Percentiles rank a stretch among this genome's conserved stretches.
Evolutionary conservation across 805 yeast genomes (phyloP).

Genomic region (Candida sonorensis): DNA sequence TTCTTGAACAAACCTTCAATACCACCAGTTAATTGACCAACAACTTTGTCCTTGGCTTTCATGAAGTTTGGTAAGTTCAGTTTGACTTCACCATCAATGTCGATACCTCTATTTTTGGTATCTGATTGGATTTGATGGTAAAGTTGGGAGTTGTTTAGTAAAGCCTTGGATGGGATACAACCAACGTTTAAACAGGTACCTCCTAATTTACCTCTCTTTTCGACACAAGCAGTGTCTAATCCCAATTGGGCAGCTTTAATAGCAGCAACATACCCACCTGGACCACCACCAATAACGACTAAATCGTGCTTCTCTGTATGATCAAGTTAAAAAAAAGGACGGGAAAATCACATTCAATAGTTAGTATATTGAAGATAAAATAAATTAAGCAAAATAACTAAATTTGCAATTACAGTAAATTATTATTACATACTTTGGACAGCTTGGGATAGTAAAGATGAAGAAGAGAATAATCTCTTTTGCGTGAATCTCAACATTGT

Average conservation of each 20-base stretch:
- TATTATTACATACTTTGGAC: slow-evolving; percentile 16
- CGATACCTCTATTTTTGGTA: slow-evolving; percentile 83
- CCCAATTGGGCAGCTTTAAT: slow-evolving; percentile 98
- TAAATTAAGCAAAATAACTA: neutral
- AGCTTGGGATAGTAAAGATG: slow-evolving; percentile 23
- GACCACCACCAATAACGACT: slow-evolving; percentile 97
- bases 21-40: slow-evolving; percentile 86
- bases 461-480: slow-evolving; percentile 26
- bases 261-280: slow-evolving; percentile 99
- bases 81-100: slow-evolving; percentile 59
- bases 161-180: slow-evolving; percentile 96
- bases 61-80: slow-evolving; percentile 76
- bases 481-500: slow-evolving; percentile 27
- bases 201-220: slow-evolving; percentile 92
- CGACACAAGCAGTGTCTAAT: slow-evolving; percentile 90
- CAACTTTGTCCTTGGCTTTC: slow-evolving; percentile 89
- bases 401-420: neutral
- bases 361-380: slow-evolving; percentile 7
- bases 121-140: slow-evolving; percentile 87
- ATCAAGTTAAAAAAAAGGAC: neutral
- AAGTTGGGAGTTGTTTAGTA: slow-evolving; percentile 89
- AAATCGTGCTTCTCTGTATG: slow-evolving; percentile 62
- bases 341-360: slow-evolving; percentile 2
- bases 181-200: slow-evolving; percentile 99
- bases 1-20: slow-evolving; percentile 92